Evolutionary conservation across 768 basidiomycete genomes (phyloP).

Genomic region (Boletales sp.): DNA sequence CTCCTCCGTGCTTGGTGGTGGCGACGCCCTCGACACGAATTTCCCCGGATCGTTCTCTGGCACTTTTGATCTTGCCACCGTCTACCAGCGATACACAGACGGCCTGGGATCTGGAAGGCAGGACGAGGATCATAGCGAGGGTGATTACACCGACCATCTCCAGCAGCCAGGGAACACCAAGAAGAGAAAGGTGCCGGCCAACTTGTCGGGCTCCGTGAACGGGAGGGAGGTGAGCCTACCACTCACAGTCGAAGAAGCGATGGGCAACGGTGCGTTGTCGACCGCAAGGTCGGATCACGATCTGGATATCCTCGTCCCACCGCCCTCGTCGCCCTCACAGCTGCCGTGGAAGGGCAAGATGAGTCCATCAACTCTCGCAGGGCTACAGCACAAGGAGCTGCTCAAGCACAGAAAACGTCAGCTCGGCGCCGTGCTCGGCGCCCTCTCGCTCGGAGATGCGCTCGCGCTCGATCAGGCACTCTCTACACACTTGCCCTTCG

Average conservation of each 20-base stretch:
- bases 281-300: conserved; percentile 24
- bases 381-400: conserved; percentile 72
- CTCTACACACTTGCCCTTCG: conserved; percentile 39
- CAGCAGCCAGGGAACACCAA: conserved; percentile 82
- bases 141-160: conserved; percentile 64
- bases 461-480: conserved; percentile 78
- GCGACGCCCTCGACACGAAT: conserved; percentile 16
- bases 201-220: conserved; percentile 39
- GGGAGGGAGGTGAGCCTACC: conserved; percentile 42
- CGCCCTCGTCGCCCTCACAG: conserved; percentile 22
- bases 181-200: conserved; percentile 83
- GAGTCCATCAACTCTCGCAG: conserved; percentile 59
- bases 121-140: conserved; percentile 54
- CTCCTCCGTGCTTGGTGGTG: conserved; percentile 50
- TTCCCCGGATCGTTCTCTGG: conserved; percentile 19
- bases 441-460: conserved; percentile 62
- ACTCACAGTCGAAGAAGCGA: conserved; percentile 44
- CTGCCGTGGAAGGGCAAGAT: conserved; percentile 42
- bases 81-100: conserved; percentile 24
- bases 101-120: conserved; percentile 31
- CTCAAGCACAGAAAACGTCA: conserved; percentile 67
- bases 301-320: conserved; percentile 17
- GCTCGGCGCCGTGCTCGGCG: conserved; percentile 65
- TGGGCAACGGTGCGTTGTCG: conserved; percentile 25
- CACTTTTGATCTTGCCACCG: conserved; percentile 26